Evolutionary conservation across 2,329 filamentous ascomycete genomes (phyloP).

Genomic region (Seiridium unicorne): DNA sequence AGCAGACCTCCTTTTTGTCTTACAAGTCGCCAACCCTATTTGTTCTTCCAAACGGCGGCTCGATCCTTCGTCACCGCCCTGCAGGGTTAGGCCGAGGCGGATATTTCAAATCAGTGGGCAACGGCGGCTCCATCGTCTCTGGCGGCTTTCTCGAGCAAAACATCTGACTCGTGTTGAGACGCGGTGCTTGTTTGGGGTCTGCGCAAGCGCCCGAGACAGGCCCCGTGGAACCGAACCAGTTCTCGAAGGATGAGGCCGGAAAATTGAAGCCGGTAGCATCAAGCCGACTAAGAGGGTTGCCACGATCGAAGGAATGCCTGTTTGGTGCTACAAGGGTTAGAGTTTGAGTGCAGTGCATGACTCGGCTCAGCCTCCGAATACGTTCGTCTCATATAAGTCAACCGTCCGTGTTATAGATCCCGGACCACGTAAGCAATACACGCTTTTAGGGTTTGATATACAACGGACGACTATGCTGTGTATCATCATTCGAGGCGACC

Average conservation of each 20-base stretch:
- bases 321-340: neutral
- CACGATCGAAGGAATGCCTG: too few relatives aligned
- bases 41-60: neutral
- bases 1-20: neutral
- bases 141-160: neutral
- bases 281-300: too few relatives aligned
- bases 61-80: neutral
- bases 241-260: too few relatives aligned
- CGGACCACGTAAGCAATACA: neutral
- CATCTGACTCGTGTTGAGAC: neutral
- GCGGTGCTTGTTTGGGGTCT: neutral
- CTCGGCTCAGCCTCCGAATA: neutral
- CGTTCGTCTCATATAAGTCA: neutral
- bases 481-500: neutral
- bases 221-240: neutral
- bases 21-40: neutral
- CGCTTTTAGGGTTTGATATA: neutral
- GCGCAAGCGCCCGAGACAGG: neutral
- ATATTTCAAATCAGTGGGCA: neutral
- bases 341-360: neutral
- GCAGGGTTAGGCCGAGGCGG: too few relatives aligned
- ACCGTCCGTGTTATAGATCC: neutral
- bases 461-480: neutral
- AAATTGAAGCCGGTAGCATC: too few relatives aligned
- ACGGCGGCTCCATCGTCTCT: neutral